Conservation (phyloP, 768 basidiomycete genomes). For the Leccinum ochraceum region DNA sequence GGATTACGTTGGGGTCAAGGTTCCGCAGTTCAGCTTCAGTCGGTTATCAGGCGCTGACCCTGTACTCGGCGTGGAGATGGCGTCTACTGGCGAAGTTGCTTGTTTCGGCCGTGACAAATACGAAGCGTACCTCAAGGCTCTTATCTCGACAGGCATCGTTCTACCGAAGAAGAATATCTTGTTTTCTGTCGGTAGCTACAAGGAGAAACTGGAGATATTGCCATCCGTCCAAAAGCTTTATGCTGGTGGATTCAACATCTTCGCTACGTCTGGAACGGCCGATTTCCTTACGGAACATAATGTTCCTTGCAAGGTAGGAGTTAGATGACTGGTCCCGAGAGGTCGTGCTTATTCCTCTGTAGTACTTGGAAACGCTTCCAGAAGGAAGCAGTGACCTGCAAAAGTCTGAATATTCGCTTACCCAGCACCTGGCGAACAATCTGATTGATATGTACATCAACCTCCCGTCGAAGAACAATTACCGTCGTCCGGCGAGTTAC, state of each 20-base stretch:
- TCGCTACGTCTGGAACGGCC: conserved; percentile 95
- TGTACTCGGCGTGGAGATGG: conserved; percentile 98
- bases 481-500: conserved; percentile 95
- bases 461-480: conserved; percentile 96
- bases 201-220: conserved; percentile 95
- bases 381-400: conserved; percentile 74
- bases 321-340: neutral
- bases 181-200: conserved; percentile 94
- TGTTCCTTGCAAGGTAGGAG: conserved; percentile 86
- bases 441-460: conserved; percentile 99
- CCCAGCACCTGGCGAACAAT: conserved; percentile 95
- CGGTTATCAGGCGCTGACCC: conserved; percentile 97
- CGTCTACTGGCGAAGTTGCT: conserved; percentile 98
- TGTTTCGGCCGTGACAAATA: conserved; percentile 98
- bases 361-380: conserved; percentile 89
- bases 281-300: conserved; percentile 98
- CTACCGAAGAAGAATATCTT: conserved; percentile 97
- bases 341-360: conserved; percentile 10
- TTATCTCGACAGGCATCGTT: conserved; percentile 94
- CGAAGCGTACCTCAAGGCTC: conserved; percentile 96
- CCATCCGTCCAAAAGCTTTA: conserved; percentile 95
- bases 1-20: conserved; percentile 90
- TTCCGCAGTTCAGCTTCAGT: conserved; percentile 99
- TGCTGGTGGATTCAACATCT: conserved; percentile 91
- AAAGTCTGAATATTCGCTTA: conserved; percentile 97